These are phyloP conservation scores for Leavenworthia alabamica DNA, from an alignment of 345 rosid genomes.

Conservation along the genomic window DNA sequence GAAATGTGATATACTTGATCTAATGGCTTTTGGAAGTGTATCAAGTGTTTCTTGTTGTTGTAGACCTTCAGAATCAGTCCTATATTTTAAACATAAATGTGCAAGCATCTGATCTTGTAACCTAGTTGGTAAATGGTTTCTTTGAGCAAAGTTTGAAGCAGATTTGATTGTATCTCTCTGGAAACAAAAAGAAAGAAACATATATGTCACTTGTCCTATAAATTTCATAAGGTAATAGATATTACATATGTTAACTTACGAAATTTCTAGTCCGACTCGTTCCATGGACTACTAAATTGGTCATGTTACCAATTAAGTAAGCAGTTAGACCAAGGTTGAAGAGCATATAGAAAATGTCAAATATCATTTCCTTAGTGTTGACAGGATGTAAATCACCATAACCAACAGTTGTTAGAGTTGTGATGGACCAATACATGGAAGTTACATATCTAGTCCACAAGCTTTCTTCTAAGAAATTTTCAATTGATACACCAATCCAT, in stretches of 20 bases:
- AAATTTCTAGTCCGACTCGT: slow-evolving; percentile 87
- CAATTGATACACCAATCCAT: slow-evolving; percentile 59
- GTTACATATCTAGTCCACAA: slow-evolving; percentile 73
- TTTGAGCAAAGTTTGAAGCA: slow-evolving; percentile 57
- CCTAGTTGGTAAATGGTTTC: slow-evolving; percentile 53
- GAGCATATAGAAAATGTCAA: slow-evolving; percentile 85
- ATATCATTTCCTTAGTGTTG: slow-evolving; percentile 76
- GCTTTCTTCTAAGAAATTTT: slow-evolving; percentile 42
- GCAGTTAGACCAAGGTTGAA: slow-evolving; percentile 90
- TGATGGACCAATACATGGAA: slow-evolving; percentile 92
- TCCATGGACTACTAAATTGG: slow-evolving; percentile 93
- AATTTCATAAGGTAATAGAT: neutral
- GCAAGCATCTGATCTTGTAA: slow-evolving; percentile 81
- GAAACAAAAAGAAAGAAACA: slow-evolving; percentile 1
- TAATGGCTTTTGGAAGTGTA: slow-evolving; percentile 70
- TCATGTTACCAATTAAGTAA: slow-evolving; percentile 95
- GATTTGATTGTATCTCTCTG: slow-evolving; percentile 74
- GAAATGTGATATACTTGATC: slow-evolving; percentile 63
- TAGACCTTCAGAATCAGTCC: slow-evolving; percentile 74
- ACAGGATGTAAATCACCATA: slow-evolving; percentile 95
- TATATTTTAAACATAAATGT: slow-evolving; percentile 60
- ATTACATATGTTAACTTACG: slow-evolving; percentile 38
- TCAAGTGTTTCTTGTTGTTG: slow-evolving; percentile 72
- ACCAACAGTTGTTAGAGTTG: slow-evolving; percentile 89
- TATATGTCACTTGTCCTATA: neutral